Conservation (phyloP, 1,284 basidiomycete species). For the Volvariella surrecta region DNA sequence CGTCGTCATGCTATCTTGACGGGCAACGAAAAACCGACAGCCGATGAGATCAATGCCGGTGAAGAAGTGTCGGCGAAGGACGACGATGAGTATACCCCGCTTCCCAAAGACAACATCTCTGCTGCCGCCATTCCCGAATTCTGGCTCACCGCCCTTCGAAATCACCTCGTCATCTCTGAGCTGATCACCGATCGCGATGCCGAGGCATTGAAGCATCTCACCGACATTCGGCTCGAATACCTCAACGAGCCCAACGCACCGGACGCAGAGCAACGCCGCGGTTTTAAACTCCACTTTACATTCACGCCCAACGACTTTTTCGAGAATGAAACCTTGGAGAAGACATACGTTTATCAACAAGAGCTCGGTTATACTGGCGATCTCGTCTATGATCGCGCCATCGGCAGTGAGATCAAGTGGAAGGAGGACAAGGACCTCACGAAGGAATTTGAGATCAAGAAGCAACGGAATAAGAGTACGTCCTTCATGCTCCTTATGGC, state of each 20-base stretch:
- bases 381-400: conserved; percentile 91
- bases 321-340: conserved; percentile 75
- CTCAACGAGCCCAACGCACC: conserved; percentile 29
- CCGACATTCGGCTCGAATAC: conserved; percentile 66
- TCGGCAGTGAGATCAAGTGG: conserved; percentile 91
- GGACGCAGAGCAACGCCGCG: conserved; percentile 57
- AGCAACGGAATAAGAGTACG: conserved; percentile 97
- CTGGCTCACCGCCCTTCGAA: conserved; percentile 95
- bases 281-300: conserved; percentile 86
- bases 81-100: conserved; percentile 52
- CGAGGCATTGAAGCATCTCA: conserved; percentile 45
- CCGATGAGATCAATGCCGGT: conserved; percentile 81
- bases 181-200: conserved; percentile 93
- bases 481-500: conserved; percentile 12
- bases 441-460: conserved; percentile 97
- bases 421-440: conserved; percentile 98
- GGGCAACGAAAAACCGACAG: conserved; percentile 69
- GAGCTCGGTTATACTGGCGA: conserved; percentile 93
- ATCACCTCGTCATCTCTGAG: conserved; percentile 82
- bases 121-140: conserved; percentile 82
- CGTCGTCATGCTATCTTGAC: conserved; percentile 81
- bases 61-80: conserved; percentile 62
- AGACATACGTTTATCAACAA: conserved; percentile 94
- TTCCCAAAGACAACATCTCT: conserved; percentile 38
- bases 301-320: conserved; percentile 88